Conservation (phyloP, 805 yeast genomes). For the Barnettozyma sp. region DNA sequence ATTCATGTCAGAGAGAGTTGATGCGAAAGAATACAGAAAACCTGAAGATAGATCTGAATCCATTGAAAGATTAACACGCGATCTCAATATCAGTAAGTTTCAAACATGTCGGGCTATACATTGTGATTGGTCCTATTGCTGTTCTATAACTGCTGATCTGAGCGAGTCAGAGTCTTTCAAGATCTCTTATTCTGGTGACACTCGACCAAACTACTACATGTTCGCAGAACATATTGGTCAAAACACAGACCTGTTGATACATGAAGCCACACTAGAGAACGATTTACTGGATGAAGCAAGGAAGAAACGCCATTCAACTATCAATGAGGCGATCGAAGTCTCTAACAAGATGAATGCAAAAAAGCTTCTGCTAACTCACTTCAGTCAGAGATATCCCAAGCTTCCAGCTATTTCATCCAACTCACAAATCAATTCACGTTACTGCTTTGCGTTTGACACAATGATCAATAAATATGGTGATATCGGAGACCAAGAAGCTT, state of each 20-base stretch:
- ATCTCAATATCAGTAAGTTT: constrained; percentile 38
- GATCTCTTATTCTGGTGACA: constrained; percentile 90
- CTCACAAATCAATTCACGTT: constrained; percentile 26
- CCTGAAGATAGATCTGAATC: constrained; percentile 19
- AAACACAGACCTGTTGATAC: constrained; percentile 69
- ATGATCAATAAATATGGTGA: constrained; percentile 44
- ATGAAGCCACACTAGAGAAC: constrained; percentile 90
- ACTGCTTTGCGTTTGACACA: constrained; percentile 59
- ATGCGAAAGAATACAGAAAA: constrained; percentile 1
- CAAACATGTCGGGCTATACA: constrained; percentile 74
- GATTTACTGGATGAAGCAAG: constrained; percentile 70
- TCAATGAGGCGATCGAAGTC: constrained; percentile 75
- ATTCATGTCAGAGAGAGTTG: constrained; percentile 3
- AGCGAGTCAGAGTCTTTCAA: constrained; percentile 38
- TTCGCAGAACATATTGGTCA: constrained; percentile 61
- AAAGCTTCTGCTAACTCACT: constrained; percentile 77
- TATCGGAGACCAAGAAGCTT: constrained; percentile 32
- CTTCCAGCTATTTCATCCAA: constrained; percentile 35
- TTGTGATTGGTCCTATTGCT: constrained; percentile 75
- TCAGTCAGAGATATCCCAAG: constrained; percentile 81
- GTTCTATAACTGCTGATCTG: constrained; percentile 43
- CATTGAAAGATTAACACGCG: constrained; percentile 33
- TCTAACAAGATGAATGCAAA: constrained; percentile 65
- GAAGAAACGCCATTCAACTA: constrained; percentile 79
- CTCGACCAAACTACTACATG: constrained; percentile 62